Conservation (phyloP, 73 alveolate species). For the Vitrella brassicaformis region DNA sequence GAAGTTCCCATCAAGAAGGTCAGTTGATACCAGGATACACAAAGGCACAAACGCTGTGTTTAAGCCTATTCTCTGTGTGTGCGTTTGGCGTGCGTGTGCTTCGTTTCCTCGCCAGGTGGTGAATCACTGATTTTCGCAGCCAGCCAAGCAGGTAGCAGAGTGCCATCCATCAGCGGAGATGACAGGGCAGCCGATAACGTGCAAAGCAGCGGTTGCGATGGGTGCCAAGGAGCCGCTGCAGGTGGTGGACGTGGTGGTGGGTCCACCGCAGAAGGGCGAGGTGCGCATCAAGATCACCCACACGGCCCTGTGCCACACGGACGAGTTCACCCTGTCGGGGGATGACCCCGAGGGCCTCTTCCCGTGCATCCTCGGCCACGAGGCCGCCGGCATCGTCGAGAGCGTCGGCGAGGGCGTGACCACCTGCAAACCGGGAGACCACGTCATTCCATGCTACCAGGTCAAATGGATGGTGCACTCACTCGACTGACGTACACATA, state of each 20-base stretch:
- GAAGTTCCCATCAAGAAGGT: too few species aligned
- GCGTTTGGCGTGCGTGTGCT: too few species aligned
- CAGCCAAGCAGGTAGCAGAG: too few species aligned
- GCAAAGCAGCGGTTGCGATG: constrained; percentile 69
- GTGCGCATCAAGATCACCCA: constrained; percentile 53
- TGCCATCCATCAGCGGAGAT: too few species aligned
- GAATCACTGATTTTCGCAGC: too few species aligned
- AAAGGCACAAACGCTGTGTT: too few species aligned
- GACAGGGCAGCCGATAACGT: constrained; percentile 37
- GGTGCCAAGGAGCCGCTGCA: constrained; percentile 58
- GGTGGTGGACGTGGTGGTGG: constrained; percentile 54
- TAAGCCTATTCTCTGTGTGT: too few species aligned
- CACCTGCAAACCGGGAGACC: constrained; percentile 67
- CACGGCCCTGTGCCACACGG: constrained; percentile 78
- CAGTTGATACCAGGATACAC: too few species aligned
- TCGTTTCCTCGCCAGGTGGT: too few species aligned
- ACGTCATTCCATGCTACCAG: constrained; percentile 69
- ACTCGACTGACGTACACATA: too few species aligned
- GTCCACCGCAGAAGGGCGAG: constrained; percentile 62
- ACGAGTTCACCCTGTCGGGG: constrained; percentile 59
- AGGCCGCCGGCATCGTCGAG: constrained; percentile 74
- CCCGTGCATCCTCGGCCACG: constrained; percentile 74
- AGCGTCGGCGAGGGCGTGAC: constrained; percentile 82
- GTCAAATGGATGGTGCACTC: constrained; percentile 75
- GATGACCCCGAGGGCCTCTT: constrained; percentile 73